Percentiles rank a stretch among this genome's conserved stretches.
Conservation (phyloP, 371 early-diverging fungal species). For the Apophysomyces sp. region DNA sequence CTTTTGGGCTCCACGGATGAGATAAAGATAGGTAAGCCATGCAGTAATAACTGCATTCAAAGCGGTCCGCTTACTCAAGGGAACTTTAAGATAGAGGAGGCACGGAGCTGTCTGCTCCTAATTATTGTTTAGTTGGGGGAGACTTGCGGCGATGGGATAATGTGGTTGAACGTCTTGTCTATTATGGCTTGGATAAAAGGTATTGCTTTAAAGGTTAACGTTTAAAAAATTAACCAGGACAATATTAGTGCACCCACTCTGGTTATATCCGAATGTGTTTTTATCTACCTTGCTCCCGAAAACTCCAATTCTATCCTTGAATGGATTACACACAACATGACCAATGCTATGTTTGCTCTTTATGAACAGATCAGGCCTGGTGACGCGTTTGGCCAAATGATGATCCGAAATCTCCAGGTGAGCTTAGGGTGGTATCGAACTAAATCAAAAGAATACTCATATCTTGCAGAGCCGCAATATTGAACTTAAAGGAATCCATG, state of each 20-base stretch:
- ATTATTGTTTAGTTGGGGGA: constrained; percentile 76
- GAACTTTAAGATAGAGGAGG: constrained; percentile 68
- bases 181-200: constrained; percentile 70
- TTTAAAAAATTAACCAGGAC: not conserved
- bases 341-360: constrained; percentile 60
- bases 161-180: constrained; percentile 57
- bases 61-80: no score
- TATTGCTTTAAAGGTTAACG: constrained; percentile 18
- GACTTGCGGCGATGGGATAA: constrained; percentile 72
- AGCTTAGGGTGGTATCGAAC: not conserved
- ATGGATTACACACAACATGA: constrained; percentile 61
- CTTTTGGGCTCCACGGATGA: constrained; percentile 48
- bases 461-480: constrained; percentile 55
- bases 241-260: constrained; percentile 74
- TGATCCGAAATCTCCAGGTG: constrained; percentile 83
- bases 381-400: constrained; percentile 90
- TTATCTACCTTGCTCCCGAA: constrained; percentile 79
- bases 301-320: constrained; percentile 67
- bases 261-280: constrained; percentile 90
- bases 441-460: not conserved
- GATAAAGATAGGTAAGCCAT: constrained; percentile 51
- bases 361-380: constrained; percentile 92
- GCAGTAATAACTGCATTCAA: no score
- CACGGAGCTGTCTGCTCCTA: constrained; percentile 62
- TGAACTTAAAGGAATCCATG: constrained; percentile 72